A percentile compares a stretch with the other conserved stretches of the same genome.
These are phyloP conservation scores for Marasmius tenuissimus DNA, from an alignment of 1,284 basidiomycete species.

Conservation along the genomic window DNA sequence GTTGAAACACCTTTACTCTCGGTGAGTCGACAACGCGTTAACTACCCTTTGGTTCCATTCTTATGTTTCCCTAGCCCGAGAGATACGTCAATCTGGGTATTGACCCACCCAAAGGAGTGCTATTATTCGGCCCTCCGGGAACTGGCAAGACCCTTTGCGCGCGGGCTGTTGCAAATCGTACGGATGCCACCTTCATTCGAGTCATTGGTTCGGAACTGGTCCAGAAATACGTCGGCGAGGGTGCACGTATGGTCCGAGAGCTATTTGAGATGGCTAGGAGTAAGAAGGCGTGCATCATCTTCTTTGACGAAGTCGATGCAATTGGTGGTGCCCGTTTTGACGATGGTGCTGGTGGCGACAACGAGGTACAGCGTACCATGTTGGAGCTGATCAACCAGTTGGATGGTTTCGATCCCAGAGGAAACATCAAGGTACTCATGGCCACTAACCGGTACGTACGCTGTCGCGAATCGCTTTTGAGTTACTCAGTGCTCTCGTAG, in stretches of 20 bases:
- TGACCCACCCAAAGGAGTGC: slow-evolving; percentile 97
- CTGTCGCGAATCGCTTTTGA: slow-evolving; percentile 1
- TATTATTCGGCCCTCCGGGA: slow-evolving; percentile 95
- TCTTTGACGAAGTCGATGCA: slow-evolving; percentile 98
- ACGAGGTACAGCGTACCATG: slow-evolving; percentile 99
- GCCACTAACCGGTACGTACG: slow-evolving; percentile 86
- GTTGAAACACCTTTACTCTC: slow-evolving; percentile 97
- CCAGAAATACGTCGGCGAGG: slow-evolving; percentile 99
- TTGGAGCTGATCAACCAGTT: slow-evolving; percentile 98
- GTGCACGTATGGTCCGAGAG: slow-evolving; percentile 98
- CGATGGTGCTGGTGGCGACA: slow-evolving; percentile 98
- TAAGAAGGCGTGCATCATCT: slow-evolving; percentile 99
- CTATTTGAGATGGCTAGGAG: slow-evolving; percentile 98
- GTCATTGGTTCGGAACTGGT: slow-evolving; percentile 99
- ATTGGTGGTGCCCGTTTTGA: slow-evolving; percentile 99
- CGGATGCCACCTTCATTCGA: slow-evolving; percentile 98
- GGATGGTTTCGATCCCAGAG: slow-evolving; percentile 97
- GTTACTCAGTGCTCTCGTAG: slow-evolving; percentile 38
- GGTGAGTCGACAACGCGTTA: slow-evolving; percentile 45
- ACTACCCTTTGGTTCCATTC: not conserved
- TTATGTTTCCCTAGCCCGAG: slow-evolving; percentile 70
- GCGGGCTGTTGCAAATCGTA: slow-evolving; percentile 97
- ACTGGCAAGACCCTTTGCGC: slow-evolving; percentile 99
- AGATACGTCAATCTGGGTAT: slow-evolving; percentile 98
- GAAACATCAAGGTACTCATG: slow-evolving; percentile 99